phyloP scores from a whole-genome alignment of 2,329 filamentous ascomycete genomes.

The Capronia coronata region DNA sequence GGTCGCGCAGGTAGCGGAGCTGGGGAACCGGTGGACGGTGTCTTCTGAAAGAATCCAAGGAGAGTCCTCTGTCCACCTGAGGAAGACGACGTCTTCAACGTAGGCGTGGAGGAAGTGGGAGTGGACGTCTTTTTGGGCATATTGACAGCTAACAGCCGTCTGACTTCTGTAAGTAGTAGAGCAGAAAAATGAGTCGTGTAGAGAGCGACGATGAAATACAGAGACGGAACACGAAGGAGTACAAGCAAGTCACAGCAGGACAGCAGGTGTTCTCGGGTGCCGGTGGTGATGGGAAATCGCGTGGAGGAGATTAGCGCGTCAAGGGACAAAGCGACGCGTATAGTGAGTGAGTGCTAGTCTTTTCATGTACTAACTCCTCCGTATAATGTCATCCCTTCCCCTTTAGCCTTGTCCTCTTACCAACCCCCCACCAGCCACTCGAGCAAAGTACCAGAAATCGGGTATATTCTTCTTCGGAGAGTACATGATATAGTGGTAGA shows the following conservation, averaged over 20 bases:
- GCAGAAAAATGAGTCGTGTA: neutral
- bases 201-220: too few relatives aligned
- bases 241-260: too few relatives aligned
- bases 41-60: slow-evolving; percentile 69
- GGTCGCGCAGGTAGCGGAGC: slow-evolving; percentile 8
- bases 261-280: too few relatives aligned
- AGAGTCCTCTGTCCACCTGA: slow-evolving; percentile 63
- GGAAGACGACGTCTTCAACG: slow-evolving; percentile 38
- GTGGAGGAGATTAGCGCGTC: slow-evolving; percentile 9
- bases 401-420: slow-evolving; percentile 4
- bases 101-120: slow-evolving; percentile 31
- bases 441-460: neutral
- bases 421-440: neutral
- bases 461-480: neutral
- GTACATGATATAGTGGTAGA: neutral
- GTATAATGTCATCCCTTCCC: neutral
- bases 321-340: neutral
- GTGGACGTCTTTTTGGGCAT: slow-evolving; percentile 37
- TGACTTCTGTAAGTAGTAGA: neutral
- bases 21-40: slow-evolving; percentile 28
- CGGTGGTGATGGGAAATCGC: slow-evolving; percentile 1
- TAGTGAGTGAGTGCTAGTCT: neutral
- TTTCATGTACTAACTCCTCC: too few relatives aligned
- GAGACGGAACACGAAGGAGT: too few relatives aligned
- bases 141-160: slow-evolving; percentile 21